Percentiles rank a stretch among this genome's conserved stretches.
Evolutionary conservation across 768 basidiomycete genomes (phyloP).

Genomic region (Dioszegia crocea): DNA sequence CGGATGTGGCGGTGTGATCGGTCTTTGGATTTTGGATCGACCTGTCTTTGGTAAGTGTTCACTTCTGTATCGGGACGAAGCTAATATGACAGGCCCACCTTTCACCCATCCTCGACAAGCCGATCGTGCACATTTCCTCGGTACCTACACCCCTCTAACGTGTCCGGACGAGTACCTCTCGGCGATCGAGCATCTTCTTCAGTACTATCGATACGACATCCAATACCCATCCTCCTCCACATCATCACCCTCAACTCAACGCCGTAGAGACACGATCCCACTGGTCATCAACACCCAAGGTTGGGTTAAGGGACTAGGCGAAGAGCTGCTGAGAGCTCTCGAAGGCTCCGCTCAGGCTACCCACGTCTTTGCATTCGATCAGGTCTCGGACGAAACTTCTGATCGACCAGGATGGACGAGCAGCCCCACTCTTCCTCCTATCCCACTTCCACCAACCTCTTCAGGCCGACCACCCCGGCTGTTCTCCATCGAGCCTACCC

Average conservation of each 20-base stretch:
- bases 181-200: constrained; percentile 62
- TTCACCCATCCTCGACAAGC: constrained; percentile 78
- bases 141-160: constrained; percentile 69
- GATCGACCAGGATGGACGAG: constrained; percentile 26
- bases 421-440: constrained; percentile 13
- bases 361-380: constrained; percentile 55
- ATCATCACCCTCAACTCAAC: constrained; percentile 21
- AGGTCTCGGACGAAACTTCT: constrained; percentile 2
- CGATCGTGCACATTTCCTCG: constrained; percentile 72
- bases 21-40: constrained; percentile 65
- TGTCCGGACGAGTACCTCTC: constrained; percentile 72
- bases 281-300: constrained; percentile 95
- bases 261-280: constrained; percentile 63
- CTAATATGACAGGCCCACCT: constrained; percentile 63
- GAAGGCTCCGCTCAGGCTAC: constrained; percentile 64
- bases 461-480: not conserved
- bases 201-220: constrained; percentile 59
- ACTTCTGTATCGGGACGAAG: not conserved
- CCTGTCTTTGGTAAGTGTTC: constrained; percentile 64
- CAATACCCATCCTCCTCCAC: constrained; percentile 45
- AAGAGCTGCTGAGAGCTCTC: constrained; percentile 67
- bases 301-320: constrained; percentile 90
- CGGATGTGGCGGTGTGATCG: constrained; percentile 76
- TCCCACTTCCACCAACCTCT: constrained; percentile 1
- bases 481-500: constrained; percentile 53